These are phyloP conservation scores for Gaertneriomyces semiglobifer DNA, from an alignment of 192 early-diverging fungal species.

Conservation along the genomic window DNA sequence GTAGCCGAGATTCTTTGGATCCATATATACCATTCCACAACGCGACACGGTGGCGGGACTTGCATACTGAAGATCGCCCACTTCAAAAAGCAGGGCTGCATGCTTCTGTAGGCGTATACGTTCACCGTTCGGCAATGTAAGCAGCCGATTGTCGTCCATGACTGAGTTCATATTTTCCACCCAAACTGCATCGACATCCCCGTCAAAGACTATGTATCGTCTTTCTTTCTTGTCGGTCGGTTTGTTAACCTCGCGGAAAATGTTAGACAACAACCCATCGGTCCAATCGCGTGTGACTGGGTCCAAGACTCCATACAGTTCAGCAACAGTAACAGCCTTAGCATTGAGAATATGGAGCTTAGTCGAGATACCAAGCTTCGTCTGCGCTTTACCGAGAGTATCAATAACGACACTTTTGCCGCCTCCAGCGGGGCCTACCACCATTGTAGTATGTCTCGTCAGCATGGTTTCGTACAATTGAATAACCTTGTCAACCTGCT, in stretches of 20 bases:
- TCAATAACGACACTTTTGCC: conserved; percentile 62
- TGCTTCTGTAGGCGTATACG: conserved; percentile 61
- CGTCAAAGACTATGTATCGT: conserved; percentile 64
- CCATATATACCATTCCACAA: conserved; percentile 66
- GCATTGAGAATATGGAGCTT: conserved; percentile 59
- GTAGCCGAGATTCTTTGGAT: conserved; percentile 61
- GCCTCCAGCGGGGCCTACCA: conserved; percentile 59
- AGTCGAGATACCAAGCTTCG: conserved; percentile 55
- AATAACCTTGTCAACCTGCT: conserved; percentile 62
- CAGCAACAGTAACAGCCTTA: conserved; percentile 60
- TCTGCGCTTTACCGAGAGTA: conserved; percentile 56
- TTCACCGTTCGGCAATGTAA: conserved; percentile 62
- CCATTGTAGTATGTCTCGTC: conserved; percentile 58
- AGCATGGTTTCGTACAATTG: conserved; percentile 65
- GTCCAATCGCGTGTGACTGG: conserved; percentile 61
- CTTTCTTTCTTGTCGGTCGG: conserved; percentile 63
- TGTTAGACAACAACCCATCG: conserved; percentile 58
- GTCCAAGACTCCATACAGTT: conserved; percentile 58
- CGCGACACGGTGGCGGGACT: conserved; percentile 59
- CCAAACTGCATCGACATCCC: conserved; percentile 61
- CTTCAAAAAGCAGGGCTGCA: conserved; percentile 55
- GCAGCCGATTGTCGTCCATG: conserved; percentile 60
- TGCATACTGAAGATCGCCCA: conserved; percentile 61
- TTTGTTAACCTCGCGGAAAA: conserved; percentile 57
- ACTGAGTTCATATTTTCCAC: conserved; percentile 68